Evolutionary conservation across 1,284 basidiomycete genomes (phyloP), one percentile per base, ranked within the genome.

Genomic region (Trichosporon asahii): DNA sequence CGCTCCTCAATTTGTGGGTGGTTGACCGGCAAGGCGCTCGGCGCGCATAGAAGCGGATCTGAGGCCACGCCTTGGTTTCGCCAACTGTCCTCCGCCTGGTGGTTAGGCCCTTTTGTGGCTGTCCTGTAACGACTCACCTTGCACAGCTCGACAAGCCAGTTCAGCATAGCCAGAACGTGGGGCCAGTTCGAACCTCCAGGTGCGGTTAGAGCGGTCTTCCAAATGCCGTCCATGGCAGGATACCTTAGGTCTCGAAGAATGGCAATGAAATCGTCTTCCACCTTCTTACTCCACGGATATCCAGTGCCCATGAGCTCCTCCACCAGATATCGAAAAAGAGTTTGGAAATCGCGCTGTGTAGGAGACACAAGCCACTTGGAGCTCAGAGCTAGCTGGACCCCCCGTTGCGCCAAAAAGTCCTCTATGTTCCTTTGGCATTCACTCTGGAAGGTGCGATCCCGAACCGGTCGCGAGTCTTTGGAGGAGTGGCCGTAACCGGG

Each of bases 151-250:
- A 91, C 90, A 15, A 96, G 84, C 94, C 94, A 96, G 80, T 93
- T 90, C 63, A 96, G 79, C 78, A 92, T 90, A 23, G 91, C 93
- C 18, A 95, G 84, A 18, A 95, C 80, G 15, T 87, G 84, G 0
- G 92, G 91, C 94, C 93, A 95, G 18, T 90, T 89, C 84, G 90
- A 89, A 70, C 90, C 90, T 0, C 91, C 93, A 0, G 93, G 91
- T 1, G 93, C 90, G 3, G 89, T 89, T n/a, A 96, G 82, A 86
- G 90, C 92, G 71, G 91, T 94, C 66, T 89, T 88, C 74, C 93
- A 90, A 7, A 95, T 86, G 67, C 88, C 86, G 65, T 89, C 87
- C 7, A 89, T 86, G 70, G 88, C 91, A 0, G 93, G 92, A 80
- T 95, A 96, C 72, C 87, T 86, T 66, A 93, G 82, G 8, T 90